phyloP scores from a whole-genome alignment of 768 basidiomycete species.

The Polyporus arcularius region DNA sequence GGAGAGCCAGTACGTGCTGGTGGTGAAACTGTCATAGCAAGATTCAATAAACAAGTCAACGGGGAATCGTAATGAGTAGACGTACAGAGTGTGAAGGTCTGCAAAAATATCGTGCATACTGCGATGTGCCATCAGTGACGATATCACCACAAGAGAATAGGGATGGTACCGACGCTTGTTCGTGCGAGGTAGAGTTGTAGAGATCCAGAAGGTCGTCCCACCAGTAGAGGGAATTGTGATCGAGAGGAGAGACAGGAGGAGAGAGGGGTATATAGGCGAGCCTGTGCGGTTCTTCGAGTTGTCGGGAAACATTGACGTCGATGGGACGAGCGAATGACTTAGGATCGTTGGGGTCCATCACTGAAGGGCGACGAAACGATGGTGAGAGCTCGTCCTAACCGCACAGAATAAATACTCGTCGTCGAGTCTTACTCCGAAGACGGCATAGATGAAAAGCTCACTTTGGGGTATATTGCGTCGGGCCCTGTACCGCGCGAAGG shows the following conservation, averaged over 20 bases:
- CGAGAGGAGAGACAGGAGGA: constrained; percentile 31
- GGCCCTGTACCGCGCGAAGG: constrained; percentile 21
- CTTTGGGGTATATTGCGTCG: constrained; percentile 33
- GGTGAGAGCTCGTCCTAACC: constrained; percentile 30
- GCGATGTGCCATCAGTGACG: constrained; percentile 36
- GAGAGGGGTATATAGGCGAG: constrained; percentile 22
- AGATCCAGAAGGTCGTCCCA: constrained; percentile 49
- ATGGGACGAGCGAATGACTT: constrained; percentile 31
- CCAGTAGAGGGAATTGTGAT: constrained; percentile 42
- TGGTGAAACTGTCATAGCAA: constrained; percentile 53
- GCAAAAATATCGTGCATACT: constrained; percentile 42
- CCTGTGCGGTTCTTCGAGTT: constrained; percentile 7
- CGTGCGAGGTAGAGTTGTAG: constrained; percentile 39
- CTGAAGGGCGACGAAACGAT: constrained; percentile 25
- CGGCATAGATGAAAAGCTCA: constrained; percentile 21
- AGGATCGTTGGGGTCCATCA: constrained; percentile 20
- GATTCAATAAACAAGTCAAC: not conserved
- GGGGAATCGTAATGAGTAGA: constrained; percentile 23
- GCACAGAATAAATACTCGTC: constrained; percentile 34
- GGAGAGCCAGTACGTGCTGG: constrained; percentile 65
- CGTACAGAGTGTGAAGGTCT: constrained; percentile 55
- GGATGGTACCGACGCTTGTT: constrained; percentile 41
- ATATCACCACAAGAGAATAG: not conserved
- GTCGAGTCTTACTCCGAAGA: constrained; percentile 21
- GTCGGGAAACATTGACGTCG: constrained; percentile 20